These are phyloP conservation scores for Agarophyton chilense DNA, from an alignment of 23 red algal genomes.

Conservation along the genomic window DNA sequence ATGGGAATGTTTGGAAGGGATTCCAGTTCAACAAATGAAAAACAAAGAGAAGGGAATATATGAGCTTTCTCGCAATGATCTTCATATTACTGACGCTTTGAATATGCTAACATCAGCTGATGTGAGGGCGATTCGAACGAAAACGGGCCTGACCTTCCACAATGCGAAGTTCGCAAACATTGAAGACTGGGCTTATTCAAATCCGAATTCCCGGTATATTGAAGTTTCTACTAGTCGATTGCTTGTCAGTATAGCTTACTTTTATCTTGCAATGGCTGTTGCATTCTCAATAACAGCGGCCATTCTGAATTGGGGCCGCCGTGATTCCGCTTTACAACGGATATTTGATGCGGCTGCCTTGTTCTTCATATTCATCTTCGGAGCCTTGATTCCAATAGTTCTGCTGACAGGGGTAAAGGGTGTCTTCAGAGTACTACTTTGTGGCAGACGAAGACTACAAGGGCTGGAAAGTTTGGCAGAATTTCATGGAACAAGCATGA, in stretches of 20 bases:
- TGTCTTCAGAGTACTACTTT: neutral
- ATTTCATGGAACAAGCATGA: conserved; percentile 8
- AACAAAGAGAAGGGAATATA: neutral
- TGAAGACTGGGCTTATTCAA: conserved; percentile 11
- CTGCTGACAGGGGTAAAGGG: neutral
- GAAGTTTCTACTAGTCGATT: neutral
- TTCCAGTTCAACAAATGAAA: neutral
- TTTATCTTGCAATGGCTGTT: neutral
- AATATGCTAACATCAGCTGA: neutral
- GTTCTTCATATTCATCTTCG: conserved; percentile 3
- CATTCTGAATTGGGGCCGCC: neutral
- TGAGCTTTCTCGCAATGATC: neutral
- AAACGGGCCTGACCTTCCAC: neutral
- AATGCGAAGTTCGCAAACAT: neutral
- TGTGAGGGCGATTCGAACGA: conserved; percentile 10
- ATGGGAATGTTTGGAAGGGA: conserved; percentile 7
- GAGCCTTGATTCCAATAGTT: neutral
- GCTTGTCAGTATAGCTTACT: neutral
- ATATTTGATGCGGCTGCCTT: conserved; percentile 18
- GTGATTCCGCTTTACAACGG: neutral
- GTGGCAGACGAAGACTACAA: neutral
- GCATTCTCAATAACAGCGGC: neutral
- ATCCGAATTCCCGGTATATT: neutral
- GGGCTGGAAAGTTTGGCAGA: conserved; percentile 14
- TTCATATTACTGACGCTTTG: neutral